Conservation (phyloP, 306 rosid species). For the Trifolium repens region DNA sequence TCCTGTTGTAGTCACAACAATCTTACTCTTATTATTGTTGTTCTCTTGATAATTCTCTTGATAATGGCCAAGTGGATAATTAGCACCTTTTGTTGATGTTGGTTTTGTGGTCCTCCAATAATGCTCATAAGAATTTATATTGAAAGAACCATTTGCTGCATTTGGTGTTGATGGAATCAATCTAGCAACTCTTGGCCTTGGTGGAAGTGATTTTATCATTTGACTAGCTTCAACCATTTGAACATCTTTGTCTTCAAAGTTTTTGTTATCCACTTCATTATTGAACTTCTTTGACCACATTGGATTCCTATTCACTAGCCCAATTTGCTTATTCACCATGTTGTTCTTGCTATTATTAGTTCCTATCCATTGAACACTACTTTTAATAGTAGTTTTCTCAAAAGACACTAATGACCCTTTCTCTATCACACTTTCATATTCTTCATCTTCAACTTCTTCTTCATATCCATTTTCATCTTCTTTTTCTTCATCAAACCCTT, state of each 20-base stretch:
- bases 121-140: slow-evolving; percentile 72
- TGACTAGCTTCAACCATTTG: slow-evolving; percentile 39
- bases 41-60: slow-evolving; percentile 43
- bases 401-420: slow-evolving; percentile 44
- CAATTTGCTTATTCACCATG: slow-evolving; percentile 43
- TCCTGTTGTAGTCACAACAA: slow-evolving; percentile 28
- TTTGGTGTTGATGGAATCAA: slow-evolving; percentile 48
- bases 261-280: slow-evolving; percentile 51
- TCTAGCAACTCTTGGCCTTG: slow-evolving; percentile 55
- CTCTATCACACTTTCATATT: slow-evolving; percentile 33
- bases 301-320: slow-evolving; percentile 58
- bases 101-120: slow-evolving; percentile 66
- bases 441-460: slow-evolving; percentile 32
- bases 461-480: background rate
- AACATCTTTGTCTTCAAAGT: slow-evolving; percentile 52
- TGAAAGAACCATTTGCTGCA: slow-evolving; percentile 54
- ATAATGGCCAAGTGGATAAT: slow-evolving; percentile 38
- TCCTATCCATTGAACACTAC: slow-evolving; percentile 54
- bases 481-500: slow-evolving; percentile 36
- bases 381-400: slow-evolving; percentile 32
- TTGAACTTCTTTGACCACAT: slow-evolving; percentile 58
- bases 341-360: slow-evolving; percentile 52
- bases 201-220: slow-evolving; percentile 67
- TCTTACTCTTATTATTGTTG: slow-evolving; percentile 9
- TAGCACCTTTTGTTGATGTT: slow-evolving; percentile 31